Evolutionary conservation across 352 stramenopile genomes (phyloP), one percentile per base, ranked within the genome.

Genomic region (Globisporangium nagaii): DNA sequence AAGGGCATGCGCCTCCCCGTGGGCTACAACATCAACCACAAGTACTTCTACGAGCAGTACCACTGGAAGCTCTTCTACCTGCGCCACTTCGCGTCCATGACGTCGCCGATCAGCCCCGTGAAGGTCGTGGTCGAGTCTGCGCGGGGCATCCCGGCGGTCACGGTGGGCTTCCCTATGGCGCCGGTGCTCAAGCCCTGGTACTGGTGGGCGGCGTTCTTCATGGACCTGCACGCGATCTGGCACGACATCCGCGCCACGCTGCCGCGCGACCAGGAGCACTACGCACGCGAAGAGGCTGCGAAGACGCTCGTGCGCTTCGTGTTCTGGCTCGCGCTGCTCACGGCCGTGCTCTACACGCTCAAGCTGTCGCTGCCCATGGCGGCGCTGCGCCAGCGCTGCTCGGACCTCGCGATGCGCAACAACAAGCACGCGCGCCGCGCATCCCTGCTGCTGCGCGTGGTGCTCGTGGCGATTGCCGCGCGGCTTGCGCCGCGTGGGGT

Each of bases 1-100:
- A 83, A 75, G 19, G 83, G 78, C 42, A 90, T 93, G 80, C 73
- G 84, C 32, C 66, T 96, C 9, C 75, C 84, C 5, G 85, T 96
- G 44, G 83, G 81, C 19, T 96, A 93, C 67, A 96, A 96, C 58
- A 93, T 93, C 70, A 94, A 96, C 67, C 84, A 96, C 73, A 94
- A 94, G 71, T 96, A 90, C 57, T 92, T 85, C 52, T 93, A 90
- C 62, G 84, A 93, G 49, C 80, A 92, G 68, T 93, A 93, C 61
- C 75, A 93, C 63, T 93, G 84, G 84, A 93, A 90, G 60, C 55
- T 95, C 12, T 95, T 90, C 47, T 91, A 88, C 49, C 58, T 90
- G 47, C 73, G 73, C 12, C 84, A 93, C 56, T 94, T 94, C 56
- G 81, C 83, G 25, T 90, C 81, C 25, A 90, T 96, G 78, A 93